A percentile compares a stretch with the other conserved stretches of the same genome.
Conservation (phyloP, 257 asterid genomes). For the Rhazya stricta region DNA sequence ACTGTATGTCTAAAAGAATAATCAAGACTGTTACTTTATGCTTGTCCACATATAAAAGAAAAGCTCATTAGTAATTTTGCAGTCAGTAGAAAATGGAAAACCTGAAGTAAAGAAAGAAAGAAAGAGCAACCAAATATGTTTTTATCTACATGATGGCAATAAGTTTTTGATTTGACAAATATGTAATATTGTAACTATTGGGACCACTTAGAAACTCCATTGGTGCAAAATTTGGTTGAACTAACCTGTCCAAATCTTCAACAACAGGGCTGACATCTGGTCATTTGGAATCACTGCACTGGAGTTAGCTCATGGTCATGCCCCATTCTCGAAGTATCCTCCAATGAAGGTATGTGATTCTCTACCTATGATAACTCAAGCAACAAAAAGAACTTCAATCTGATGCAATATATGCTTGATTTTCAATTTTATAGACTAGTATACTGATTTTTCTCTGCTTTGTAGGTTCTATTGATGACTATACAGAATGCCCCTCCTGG, state of each 20-base stretch:
- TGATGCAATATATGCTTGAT: slow-evolving; percentile 9
- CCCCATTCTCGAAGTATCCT: slow-evolving; percentile 98
- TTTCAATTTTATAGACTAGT: background rate
- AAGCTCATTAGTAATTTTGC: background rate
- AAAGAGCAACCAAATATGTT: background rate
- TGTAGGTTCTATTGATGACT: slow-evolving; percentile 92
- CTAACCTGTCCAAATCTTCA: slow-evolving; percentile 10
- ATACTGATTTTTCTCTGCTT: slow-evolving; percentile 17
- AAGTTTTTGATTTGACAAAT: background rate
- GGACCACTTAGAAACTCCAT: background rate
- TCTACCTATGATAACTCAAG: slow-evolving; percentile 14
- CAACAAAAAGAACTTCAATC: slow-evolving; percentile 2
- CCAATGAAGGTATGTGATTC: slow-evolving; percentile 88
- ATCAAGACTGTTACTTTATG: background rate
- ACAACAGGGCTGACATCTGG: slow-evolving; percentile 96
- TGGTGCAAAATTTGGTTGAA: slow-evolving; percentile 13
- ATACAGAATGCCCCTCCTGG: slow-evolving; percentile 99
- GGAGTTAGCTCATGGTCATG: slow-evolving; percentile 99
- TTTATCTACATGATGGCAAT: background rate
- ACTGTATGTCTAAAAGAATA: background rate
- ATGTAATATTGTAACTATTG: background rate
- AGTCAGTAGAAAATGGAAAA: background rate
- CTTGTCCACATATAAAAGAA: background rate
- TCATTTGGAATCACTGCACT: slow-evolving; percentile 98
- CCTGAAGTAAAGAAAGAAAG: background rate